Base-by-base conservation (phyloP, 1,284 basidiomycete species). In the Chiua sp. region DNA sequence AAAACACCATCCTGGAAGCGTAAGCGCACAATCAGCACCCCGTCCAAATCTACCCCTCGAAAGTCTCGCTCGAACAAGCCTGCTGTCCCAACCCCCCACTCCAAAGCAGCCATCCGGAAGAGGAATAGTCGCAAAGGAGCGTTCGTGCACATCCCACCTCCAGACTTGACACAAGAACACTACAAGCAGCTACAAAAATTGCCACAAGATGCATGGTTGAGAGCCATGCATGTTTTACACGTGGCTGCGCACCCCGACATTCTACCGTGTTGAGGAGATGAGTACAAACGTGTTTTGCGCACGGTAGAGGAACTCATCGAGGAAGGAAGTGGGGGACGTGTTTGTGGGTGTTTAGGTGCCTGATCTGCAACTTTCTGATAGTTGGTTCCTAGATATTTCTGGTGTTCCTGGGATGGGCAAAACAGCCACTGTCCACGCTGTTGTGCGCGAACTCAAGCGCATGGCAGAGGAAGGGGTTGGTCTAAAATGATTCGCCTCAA, bases 391-490 rank as follows among this genome's bases (percentile, higher is more conserved):
- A 96, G 94, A 97, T 75, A 96, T 99, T 51, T 97, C 96, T 7
- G 98, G 97, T 23, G 95, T 98, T 2, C 98, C 98, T 11, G 98
- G 98, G 2, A 98, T 97, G 11, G 97, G 98, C 4, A 99, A 99
- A 79, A 99, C 98, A 4, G 98, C 98, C 0, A 99, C 98, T 0
- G 96, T 99, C 0, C 94, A 97, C 68, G 92, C 92, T 1, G 91
- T 97, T 18, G 86, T 98, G 46, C 85, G 92, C 48, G 93, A 96
- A 71, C 82, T 98, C 18, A 94, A 93, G 72, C 83, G 88, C 42
- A 92, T 95, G 86, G 94, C 94, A 1, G 84, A 91, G 70, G 82
- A 87, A 57, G 88, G 87, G 62, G 93, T 93, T 64, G 32, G 85
- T 78, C 11, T 18, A 12, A 26, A 46, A 44, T 26, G 52, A 53